Conservation (phyloP, 768 basidiomycete genomes). For the Epithele typhae region DNA sequence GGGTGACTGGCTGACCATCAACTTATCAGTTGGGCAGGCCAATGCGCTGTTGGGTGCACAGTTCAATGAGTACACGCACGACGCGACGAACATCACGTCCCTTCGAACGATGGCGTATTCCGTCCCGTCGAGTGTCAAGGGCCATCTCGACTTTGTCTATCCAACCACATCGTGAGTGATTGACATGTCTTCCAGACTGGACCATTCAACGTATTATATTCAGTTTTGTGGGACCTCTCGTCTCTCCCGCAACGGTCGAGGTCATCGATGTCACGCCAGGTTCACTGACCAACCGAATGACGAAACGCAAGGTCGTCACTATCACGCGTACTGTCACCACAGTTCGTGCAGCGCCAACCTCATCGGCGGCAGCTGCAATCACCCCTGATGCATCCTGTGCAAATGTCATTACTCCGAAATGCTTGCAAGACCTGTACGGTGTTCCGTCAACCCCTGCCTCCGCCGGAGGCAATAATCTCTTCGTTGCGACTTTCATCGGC, state of each 20-base stretch:
- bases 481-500: slow-evolving; percentile 27
- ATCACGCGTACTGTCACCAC: background rate
- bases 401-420: slow-evolving; percentile 23
- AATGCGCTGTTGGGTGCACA: slow-evolving; percentile 23
- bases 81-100: slow-evolving; percentile 13
- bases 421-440: slow-evolving; percentile 29
- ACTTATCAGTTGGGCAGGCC: slow-evolving; percentile 22
- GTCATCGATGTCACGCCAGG: background rate
- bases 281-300: background rate
- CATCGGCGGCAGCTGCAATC: slow-evolving; percentile 16
- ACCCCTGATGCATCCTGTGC: slow-evolving; percentile 22
- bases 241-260: background rate
- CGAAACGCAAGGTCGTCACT: background rate
- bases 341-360: slow-evolving; percentile 20
- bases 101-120: slow-evolving; percentile 29
- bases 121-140: slow-evolving; percentile 21
- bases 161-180: slow-evolving; percentile 26
- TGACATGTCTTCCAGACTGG: no score
- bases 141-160: slow-evolving; percentile 24
- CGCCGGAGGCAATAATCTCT: slow-evolving; percentile 20
- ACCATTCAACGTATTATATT: no score
- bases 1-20: slow-evolving; percentile 25
- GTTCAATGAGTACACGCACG: slow-evolving; percentile 23
- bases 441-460: slow-evolving; percentile 17
- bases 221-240: slow-evolving; percentile 32